Base-by-base conservation (phyloP, 1,284 basidiomycete genomes). In the Boletus smithii region DNA sequence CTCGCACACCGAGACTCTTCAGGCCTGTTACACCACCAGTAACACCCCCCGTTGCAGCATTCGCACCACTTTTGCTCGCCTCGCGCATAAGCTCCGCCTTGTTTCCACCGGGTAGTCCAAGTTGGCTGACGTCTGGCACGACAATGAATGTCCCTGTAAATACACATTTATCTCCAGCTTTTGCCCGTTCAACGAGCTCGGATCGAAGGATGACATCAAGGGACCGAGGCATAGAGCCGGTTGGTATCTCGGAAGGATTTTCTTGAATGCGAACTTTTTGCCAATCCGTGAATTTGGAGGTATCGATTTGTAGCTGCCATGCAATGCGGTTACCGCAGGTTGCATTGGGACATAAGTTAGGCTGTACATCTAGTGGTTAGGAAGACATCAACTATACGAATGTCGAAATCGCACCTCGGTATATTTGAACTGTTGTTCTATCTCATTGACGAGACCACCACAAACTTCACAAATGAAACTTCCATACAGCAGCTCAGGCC, bases 391-490 rank as follows among this genome's bases (percentile, higher is more conserved):
- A 13, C 16, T 11, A 29, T 5, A 16, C 17, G 34, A 39, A 23
- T 17, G 23, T 35, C 38, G 29, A 17, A 43, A 75, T 76, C 76
- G 80, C 80, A 91, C 91, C 75, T 99, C 97, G 18, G 97, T 99
- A 68, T 98, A 99, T 68, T 97, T 98, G 80, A 99, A 99, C 66
- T 99, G 97, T 66, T 99, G 97, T 66, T 99, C 97, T 44, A 99
- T 87, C 59, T 98, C 95, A 50, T 88, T 82, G n/a, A 97, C 86
- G 8, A 87, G 74, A 31, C 88, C 89, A 44, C 82, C 80, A 68
- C 97, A 99, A 35, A 87, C 78, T 63, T 91, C 86, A 63, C 97
- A 99, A 39, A 88, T 83, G 67, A 98, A 99, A 46, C 91, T 95
- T 16, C 95, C 97, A 59, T 81, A 94, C 14, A 98, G 75, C 36